Percentiles rank a stretch among this genome's conserved stretches.
phyloP scores from a whole-genome alignment of 2,329 filamentous ascomycete genomes.

The Mycosphaerella sp. region DNA sequence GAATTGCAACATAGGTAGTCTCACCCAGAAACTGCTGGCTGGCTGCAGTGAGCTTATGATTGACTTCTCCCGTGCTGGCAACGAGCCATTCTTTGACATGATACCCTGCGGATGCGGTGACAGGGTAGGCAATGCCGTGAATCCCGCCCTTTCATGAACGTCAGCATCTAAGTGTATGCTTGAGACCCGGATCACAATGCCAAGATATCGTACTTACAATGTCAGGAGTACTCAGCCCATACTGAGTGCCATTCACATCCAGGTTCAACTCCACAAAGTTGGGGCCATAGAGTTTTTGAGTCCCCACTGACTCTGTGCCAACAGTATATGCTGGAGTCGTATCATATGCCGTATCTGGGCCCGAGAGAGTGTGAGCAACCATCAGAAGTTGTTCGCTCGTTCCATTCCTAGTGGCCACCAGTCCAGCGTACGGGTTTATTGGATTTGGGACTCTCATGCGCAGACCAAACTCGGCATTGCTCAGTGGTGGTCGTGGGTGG shows the following conservation, averaged over 20 bases:
- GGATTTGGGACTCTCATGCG: constrained; percentile 3
- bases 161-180: not conserved
- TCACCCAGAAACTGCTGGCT: too few relatives aligned
- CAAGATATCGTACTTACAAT: not conserved
- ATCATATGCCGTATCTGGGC: not conserved
- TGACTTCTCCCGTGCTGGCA: too few relatives aligned
- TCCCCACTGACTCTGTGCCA: not conserved
- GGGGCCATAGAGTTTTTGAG: not conserved
- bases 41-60: too few relatives aligned
- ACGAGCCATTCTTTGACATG: too few relatives aligned
- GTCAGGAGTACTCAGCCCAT: constrained; percentile 7
- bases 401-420: constrained; percentile 15
- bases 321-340: constrained; percentile 12
- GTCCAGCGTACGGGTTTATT: not conserved
- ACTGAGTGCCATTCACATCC: constrained; percentile 10
- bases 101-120: too few relatives aligned
- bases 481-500: not conserved
- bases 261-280: constrained; percentile 10
- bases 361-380: constrained; percentile 5
- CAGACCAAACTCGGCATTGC: constrained; percentile 12
- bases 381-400: constrained; percentile 7
- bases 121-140: too few relatives aligned
- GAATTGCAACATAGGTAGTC: not conserved
- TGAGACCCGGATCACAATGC: not conserved
- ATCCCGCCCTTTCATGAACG: not conserved